These are phyloP conservation scores for Lasiosphaeris hirsuta DNA, from an alignment of 495 filamentous ascomycete species.

Conservation along the genomic window DNA sequence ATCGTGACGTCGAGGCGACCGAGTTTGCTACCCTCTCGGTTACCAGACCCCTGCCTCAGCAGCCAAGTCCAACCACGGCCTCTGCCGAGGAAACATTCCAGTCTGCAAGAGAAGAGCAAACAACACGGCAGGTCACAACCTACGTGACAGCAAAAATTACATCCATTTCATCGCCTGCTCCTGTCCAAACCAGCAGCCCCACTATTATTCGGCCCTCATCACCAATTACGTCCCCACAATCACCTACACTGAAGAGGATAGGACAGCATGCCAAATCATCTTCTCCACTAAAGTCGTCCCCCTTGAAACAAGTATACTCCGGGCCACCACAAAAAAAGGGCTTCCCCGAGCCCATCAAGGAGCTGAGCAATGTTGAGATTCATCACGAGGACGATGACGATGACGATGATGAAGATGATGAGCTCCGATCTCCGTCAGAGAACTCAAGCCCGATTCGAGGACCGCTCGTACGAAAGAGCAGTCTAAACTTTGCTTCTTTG, in stretches of 20 bases:
- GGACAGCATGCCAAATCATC: constrained; percentile 15
- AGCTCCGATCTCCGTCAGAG: constrained; percentile 48
- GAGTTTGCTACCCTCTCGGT: constrained; percentile 17
- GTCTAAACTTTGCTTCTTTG: constrained; percentile 85
- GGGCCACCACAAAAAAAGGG: constrained; percentile 8
- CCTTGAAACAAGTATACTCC: constrained; percentile 20
- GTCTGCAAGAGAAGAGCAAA: constrained; percentile 60
- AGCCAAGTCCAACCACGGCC: constrained; percentile 20
- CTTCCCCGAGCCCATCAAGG: constrained; percentile 21
- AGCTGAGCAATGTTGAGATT: constrained; percentile 3
- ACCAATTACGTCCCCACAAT: constrained; percentile 23
- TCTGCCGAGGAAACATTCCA: constrained; percentile 49
- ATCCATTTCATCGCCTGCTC: constrained; percentile 15
- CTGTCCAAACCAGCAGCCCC: constrained; percentile 17
- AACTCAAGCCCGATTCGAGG: constrained; percentile 45
- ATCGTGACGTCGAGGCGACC: constrained; percentile 12
- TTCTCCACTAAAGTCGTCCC: constrained; percentile 25
- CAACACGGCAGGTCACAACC: constrained; percentile 22
- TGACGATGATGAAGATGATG: constrained; percentile 48
- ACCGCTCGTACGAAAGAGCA: constrained; percentile 77
- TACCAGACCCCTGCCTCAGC: constrained; percentile 11
- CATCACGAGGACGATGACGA: constrained; percentile 28
- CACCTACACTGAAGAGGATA: constrained; percentile 21
- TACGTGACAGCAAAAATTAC: constrained; percentile 7
- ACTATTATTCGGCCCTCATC: constrained; percentile 11